Evolutionary conservation across 768 basidiomycete genomes (phyloP), one percentile per base, ranked within the genome.

Genomic region (Boletus rufocinnamomeus): DNA sequence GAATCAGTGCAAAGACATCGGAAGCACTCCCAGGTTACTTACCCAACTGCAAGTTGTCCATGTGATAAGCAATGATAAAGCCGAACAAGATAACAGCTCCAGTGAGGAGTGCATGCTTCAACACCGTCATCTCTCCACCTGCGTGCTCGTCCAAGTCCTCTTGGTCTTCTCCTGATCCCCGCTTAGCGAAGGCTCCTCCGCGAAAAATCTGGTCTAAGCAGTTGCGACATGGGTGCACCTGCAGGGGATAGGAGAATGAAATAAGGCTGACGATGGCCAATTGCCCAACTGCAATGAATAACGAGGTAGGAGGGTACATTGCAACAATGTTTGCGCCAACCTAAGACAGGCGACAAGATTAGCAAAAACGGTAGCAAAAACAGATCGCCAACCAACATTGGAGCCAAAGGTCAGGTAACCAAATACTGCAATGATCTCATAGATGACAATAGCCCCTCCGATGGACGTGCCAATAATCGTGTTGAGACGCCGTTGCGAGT

Each of bases 351-450:
- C 25, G 13, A 19, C 25, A 45, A 4, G 6, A 43, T 69, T 11
- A 65, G 56, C 53, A 8, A 56, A 35, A 41, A 25, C 4, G 6
- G 6, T 4, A 25, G 13, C 44, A 35, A 38, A 32, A 49, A 16
- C 11, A 28, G 38, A 28, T 38, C 38, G 6, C n/a, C 27, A 9
- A 71, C 80, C 50, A 50, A 89, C 92, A 71, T 84, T 89, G 49
- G 87, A 87, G 2, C 95, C 95, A 72, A 98, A 98, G 0, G 95
- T 97, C 52, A 98, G 77, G 70, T 98, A 98, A 1, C 95, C 95
- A 65, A 94, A 88, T 28, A 92, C 72, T 6, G 87, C 90, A 62
- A 99, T 92, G 51, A 94, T 72, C 72, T 96, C 93, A 70, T 99
- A 99, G 10, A 88, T 87, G 45, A 91, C 45, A 3, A 87, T 85